A percentile compares a stretch with the other conserved stretches of the same genome.
Evolutionary conservation across 805 yeast genomes (phyloP).

Genomic region (Candida adriatica): DNA sequence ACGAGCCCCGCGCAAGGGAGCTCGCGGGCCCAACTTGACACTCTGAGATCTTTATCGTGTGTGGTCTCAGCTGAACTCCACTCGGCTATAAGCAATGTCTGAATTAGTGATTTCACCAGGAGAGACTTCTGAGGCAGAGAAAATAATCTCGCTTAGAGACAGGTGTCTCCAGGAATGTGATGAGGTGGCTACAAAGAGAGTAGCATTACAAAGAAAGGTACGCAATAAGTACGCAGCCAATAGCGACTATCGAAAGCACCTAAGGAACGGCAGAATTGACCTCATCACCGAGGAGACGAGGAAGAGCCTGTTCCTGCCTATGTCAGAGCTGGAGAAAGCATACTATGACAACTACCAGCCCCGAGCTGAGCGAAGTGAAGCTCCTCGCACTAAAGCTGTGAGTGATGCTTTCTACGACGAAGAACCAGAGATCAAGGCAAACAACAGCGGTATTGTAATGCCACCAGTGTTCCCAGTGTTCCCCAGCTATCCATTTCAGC

Average conservation of each 20-base stretch:
- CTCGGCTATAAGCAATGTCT: no score
- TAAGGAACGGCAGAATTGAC: slow-evolving; percentile 22
- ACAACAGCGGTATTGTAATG: no score
- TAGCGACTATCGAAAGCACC: slow-evolving; percentile 16
- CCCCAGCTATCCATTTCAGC: background rate
- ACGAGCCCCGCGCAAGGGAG: no score
- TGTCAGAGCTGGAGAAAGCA: slow-evolving; percentile 11
- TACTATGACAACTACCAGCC: slow-evolving; percentile 18
- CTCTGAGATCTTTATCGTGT: no score
- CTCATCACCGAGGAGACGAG: slow-evolving; percentile 15
- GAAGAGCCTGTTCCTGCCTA: slow-evolving; percentile 11
- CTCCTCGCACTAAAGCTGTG: slow-evolving; percentile 1
- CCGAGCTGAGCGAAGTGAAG: slow-evolving; percentile 17
- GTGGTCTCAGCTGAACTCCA: no score
- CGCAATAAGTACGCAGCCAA: slow-evolving; percentile 14
- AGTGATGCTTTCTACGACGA: slow-evolving; percentile 10
- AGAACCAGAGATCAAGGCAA: no score
- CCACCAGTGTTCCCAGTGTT: background rate
- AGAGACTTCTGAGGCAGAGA: slow-evolving; percentile 11
- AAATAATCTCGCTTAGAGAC: slow-evolving; percentile 16
- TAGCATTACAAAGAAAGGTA: slow-evolving; percentile 17
- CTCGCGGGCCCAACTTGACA: no score
- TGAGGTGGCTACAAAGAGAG: slow-evolving; percentile 4
- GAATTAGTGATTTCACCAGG: slow-evolving; percentile 1
- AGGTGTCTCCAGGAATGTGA: slow-evolving; percentile 2